Percentiles rank a stretch among this genome's conserved stretches.
Evolutionary conservation across 345 rosid genomes (phyloP).

Genomic region (Euphorbia pulcherrima): DNA sequence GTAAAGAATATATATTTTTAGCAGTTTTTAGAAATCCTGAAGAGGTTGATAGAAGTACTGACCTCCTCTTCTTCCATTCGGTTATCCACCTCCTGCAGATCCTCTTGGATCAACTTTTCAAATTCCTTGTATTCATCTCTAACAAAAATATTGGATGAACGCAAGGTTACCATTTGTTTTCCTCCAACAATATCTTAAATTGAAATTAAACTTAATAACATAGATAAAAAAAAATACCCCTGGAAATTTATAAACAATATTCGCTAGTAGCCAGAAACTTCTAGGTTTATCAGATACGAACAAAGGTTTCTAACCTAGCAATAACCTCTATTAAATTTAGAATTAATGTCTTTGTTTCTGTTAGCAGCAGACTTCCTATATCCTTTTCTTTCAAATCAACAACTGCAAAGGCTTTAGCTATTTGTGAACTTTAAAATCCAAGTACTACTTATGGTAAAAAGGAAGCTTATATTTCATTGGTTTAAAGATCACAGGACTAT

Average conservation of each 20-base stretch:
- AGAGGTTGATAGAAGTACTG: not conserved
- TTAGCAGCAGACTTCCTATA: not conserved
- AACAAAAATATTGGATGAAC: constrained; percentile 18
- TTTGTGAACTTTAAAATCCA: not conserved
- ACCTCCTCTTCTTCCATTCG: constrained; percentile 99
- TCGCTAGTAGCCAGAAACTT: not conserved
- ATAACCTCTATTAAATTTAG: not conserved
- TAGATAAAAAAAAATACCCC: not conserved
- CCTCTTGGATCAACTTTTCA: constrained; percentile 88
- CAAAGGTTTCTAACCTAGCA: not conserved
- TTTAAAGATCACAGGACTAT: not conserved
- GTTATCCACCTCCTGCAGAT: constrained; percentile 76
- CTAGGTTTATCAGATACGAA: not conserved
- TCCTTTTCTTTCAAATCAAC: not conserved
- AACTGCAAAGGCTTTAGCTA: constrained; percentile 1
- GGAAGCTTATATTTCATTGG: not conserved
- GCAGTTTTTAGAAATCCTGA: constrained; percentile 2
- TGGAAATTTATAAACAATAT: not conserved
- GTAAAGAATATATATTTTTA: not conserved
- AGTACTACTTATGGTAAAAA: not conserved
- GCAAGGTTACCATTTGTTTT: not conserved
- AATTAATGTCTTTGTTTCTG: not conserved
- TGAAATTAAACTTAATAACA: not conserved
- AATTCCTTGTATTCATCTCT: constrained; percentile 96
- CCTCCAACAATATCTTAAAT: not conserved